Evolutionary conservation across 2,329 filamentous ascomycete species (phyloP).

Genomic region (Penicillium sp.): DNA sequence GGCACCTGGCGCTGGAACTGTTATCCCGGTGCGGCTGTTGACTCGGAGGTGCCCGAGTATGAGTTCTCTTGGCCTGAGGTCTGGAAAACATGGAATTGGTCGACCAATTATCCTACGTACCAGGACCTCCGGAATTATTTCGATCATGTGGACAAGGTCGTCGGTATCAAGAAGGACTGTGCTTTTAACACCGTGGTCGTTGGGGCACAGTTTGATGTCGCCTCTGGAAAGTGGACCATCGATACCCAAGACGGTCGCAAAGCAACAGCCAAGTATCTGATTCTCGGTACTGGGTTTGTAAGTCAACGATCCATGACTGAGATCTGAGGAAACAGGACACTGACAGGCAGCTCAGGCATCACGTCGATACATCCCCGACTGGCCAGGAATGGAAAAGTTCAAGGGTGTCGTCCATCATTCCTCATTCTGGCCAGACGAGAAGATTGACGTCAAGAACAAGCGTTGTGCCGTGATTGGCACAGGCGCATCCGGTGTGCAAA

Average conservation of each 20-base stretch:
- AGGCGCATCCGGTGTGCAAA: slow-evolving; percentile 53
- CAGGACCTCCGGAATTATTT: slow-evolving; percentile 47
- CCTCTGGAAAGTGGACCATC: slow-evolving; percentile 42
- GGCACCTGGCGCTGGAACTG: slow-evolving; percentile 29
- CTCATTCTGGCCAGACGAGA: slow-evolving; percentile 50
- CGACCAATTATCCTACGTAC: slow-evolving; percentile 25
- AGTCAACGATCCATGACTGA: not conserved
- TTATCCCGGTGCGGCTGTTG: slow-evolving; percentile 53
- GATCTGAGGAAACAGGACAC: not conserved
- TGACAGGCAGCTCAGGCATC: slow-evolving; percentile 22
- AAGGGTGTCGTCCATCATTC: slow-evolving; percentile 52
- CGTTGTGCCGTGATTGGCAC: slow-evolving; percentile 52
- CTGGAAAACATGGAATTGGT: slow-evolving; percentile 46
- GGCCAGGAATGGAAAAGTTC: slow-evolving; percentile 42
- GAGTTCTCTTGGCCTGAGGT: slow-evolving; percentile 50
- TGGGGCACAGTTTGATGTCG: slow-evolving; percentile 40
- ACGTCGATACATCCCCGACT: slow-evolving; percentile 42
- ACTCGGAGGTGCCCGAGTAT: slow-evolving; percentile 52
- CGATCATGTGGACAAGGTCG: slow-evolving; percentile 42
- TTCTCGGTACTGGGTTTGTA: slow-evolving; percentile 46
- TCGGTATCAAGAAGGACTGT: slow-evolving; percentile 43
- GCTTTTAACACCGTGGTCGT: slow-evolving; percentile 44
- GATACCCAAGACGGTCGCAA: slow-evolving; percentile 39
- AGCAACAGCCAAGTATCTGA: slow-evolving; percentile 42
- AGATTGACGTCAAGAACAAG: slow-evolving; percentile 46